Evolutionary conservation across 257 asterid genomes (phyloP), one percentile per base, ranked within the genome.

Genomic region (Solanum etuberosum): DNA sequence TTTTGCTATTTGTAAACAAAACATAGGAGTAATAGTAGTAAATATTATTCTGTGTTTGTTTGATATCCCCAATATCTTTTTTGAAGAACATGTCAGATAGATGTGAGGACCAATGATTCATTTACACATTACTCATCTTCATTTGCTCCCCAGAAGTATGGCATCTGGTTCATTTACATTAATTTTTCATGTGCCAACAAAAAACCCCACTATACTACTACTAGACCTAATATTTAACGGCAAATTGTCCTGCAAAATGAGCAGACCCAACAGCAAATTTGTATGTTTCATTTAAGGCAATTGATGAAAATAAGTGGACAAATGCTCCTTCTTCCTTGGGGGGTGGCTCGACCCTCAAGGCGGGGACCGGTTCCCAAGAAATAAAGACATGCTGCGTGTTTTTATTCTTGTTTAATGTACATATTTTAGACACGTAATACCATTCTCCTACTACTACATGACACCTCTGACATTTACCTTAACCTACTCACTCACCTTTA

Each of bases 331-430:
- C 65, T 9, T 2, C 73, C 77, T 63, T 23, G 20, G 35, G 93
- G 91, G 91, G 21, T 51, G n/a, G 61, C 91, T 91, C 92, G 90
- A 87, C 93, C 94, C 91, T 91, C 90, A 72, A 91, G 83, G 94
- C 89, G 86, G 96, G 94, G 93, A 92, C 91, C 89, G 71, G 67
- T 48, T 85, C 71, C 90, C 88, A 1, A 86, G 87, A 80, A 23
- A 51, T 51, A 16, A 51, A 5, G 72, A 72, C 84, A 88, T 89
- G 86, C 15, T 21, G 2, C 86, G 88, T 91, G 91, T 88, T 43
- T 71, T 38, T 85, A 80, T 59, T 57, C 73, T 83, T 74, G 81
- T 88, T 38, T 25, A n/a, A n/a, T n/a, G n/a, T n/a, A 61, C 74
- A 57, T 43, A 9, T 71, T 42, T 35, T 43, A 85, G 87, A 88